A percentile compares a stretch with the other conserved stretches of the same genome.
Evolutionary conservation across 2,329 filamentous ascomycete genomes (phyloP).

Genomic region (Parastagonospora nodorum): DNA sequence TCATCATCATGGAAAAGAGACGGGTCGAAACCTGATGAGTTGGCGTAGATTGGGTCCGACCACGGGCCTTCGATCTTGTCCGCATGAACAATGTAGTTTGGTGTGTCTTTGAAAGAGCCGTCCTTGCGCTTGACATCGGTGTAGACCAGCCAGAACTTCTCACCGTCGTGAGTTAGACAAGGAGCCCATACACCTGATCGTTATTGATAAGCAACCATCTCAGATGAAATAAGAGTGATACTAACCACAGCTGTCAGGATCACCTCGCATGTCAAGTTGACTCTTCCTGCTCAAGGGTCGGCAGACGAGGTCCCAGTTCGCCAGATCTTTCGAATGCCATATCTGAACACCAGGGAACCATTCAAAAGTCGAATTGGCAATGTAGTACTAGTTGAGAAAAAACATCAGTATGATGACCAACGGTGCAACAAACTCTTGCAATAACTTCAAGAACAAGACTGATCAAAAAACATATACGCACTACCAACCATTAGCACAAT

Average conservation of each 20-base stretch:
- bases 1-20: constrained; percentile 44
- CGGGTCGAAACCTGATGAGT: constrained; percentile 68
- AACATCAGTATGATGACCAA: background rate
- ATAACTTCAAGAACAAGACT: background rate
- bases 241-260: constrained; percentile 56
- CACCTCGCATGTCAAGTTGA: constrained; percentile 59
- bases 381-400: constrained; percentile 52
- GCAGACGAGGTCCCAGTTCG: constrained; percentile 59
- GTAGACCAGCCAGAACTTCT: constrained; percentile 67
- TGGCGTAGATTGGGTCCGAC: constrained; percentile 65
- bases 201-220: constrained; percentile 1
- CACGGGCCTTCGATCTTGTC: constrained; percentile 61
- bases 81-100: constrained; percentile 65
- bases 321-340: constrained; percentile 60
- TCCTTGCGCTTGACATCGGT: constrained; percentile 71
- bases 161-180: constrained; percentile 65
- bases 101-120: constrained; percentile 67
- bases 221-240: background rate
- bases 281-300: constrained; percentile 58
- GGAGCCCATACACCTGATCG: constrained; percentile 62
- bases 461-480: background rate
- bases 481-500: constrained; percentile 7
- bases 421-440: background rate
- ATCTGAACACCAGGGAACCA: constrained; percentile 61
- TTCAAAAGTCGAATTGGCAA: constrained; percentile 67